Conservation (phyloP, 768 basidiomycete genomes). For the Suillus brevipes region DNA sequence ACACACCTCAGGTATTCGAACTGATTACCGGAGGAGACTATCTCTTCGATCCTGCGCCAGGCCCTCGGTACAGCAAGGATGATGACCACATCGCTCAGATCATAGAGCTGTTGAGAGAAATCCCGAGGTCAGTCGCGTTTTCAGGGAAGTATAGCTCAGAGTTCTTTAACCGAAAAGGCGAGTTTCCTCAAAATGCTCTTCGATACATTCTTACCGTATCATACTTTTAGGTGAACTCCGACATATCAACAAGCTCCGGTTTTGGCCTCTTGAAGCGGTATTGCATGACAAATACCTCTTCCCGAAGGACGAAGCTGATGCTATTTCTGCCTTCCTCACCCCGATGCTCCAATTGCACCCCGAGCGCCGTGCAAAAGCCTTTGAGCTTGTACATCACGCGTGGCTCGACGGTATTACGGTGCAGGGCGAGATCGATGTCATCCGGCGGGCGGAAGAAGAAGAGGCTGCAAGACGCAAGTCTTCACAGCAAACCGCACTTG, state of each 20-base stretch:
- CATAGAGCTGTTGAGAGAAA: slow-evolving; percentile 91
- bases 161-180: slow-evolving; percentile 96
- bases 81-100: slow-evolving; percentile 98
- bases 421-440: slow-evolving; percentile 87
- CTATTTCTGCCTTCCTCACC: slow-evolving; percentile 75
- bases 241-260: slow-evolving; percentile 91
- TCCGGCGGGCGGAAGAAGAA: slow-evolving; percentile 60
- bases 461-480: slow-evolving; percentile 34
- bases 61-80: slow-evolving; percentile 93
- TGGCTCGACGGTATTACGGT: slow-evolving; percentile 88
- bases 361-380: slow-evolving; percentile 84
- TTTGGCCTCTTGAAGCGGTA: slow-evolving; percentile 82
- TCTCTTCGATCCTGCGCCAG: slow-evolving; percentile 95
- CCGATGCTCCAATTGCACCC: slow-evolving; percentile 92
- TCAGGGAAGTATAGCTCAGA: slow-evolving; percentile 91
- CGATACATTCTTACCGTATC: not conserved
- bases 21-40: slow-evolving; percentile 96
- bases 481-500: slow-evolving; percentile 16
- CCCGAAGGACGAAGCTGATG: slow-evolving; percentile 76
- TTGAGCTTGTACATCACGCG: slow-evolving; percentile 80
- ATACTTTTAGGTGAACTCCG: slow-evolving; percentile 69
- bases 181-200: slow-evolving; percentile 16
- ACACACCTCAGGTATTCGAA: slow-evolving; percentile 75
- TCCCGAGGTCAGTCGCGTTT: slow-evolving; percentile 81
- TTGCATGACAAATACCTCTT: slow-evolving; percentile 96